A percentile compares a stretch with the other conserved stretches of the same genome.
phyloP scores from a whole-genome alignment of 2,329 filamentous ascomycete species.

The Didymella pinodella region DNA sequence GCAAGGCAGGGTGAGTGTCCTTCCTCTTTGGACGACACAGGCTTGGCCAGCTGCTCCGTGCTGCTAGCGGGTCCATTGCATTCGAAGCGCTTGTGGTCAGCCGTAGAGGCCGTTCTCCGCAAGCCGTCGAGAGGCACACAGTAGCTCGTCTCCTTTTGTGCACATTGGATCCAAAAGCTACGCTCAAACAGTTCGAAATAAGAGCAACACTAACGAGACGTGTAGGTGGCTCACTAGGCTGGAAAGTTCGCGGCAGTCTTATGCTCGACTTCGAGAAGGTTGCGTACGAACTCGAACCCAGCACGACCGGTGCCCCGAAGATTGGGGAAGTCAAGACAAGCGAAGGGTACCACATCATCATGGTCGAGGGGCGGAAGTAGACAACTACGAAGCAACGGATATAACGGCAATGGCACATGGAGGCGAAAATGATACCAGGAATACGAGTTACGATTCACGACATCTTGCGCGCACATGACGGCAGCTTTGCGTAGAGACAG shows the following conservation, averaged over 20 bases:
- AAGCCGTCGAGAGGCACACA: no score
- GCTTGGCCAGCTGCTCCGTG: no score
- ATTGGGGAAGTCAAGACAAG: constrained; percentile 75
- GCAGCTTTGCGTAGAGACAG: neutral
- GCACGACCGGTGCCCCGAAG: constrained; percentile 70
- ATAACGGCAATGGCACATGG: neutral
- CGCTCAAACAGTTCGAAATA: neutral
- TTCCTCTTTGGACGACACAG: no score
- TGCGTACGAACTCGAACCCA: constrained; percentile 73
- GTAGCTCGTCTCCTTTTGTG: no score
- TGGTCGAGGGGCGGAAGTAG: constrained; percentile 72
- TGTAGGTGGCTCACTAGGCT: constrained; percentile 72
- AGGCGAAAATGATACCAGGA: neutral
- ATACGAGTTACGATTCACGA: neutral
- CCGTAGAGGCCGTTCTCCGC: no score
- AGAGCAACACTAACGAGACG: neutral
- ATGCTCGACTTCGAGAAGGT: constrained; percentile 75
- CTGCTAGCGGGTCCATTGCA: no score
- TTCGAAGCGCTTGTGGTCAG: no score
- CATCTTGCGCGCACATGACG: neutral
- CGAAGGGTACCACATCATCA: constrained; percentile 82
- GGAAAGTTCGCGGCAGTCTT: constrained; percentile 73
- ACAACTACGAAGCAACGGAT: neutral
- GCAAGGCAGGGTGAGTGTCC: constrained; percentile 60
- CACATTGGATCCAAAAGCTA: neutral